Base-by-base conservation (phyloP, 768 basidiomycete genomes). In the Agaricus bisporus region DNA sequence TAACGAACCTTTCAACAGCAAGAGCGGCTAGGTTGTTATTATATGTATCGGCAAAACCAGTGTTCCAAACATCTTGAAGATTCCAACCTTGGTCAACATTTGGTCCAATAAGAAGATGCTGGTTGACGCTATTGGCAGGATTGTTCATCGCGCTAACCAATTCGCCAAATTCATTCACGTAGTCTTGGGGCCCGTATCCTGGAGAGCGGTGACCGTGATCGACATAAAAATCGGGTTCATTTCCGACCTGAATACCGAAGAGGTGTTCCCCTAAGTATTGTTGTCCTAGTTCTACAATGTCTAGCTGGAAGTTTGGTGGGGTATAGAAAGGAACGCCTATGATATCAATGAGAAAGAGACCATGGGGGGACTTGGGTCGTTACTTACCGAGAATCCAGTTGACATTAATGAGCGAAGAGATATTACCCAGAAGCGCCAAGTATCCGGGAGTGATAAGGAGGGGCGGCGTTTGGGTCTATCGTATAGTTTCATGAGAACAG, bases 271-370 rank as follows among this genome's bases (percentile, higher is more conserved):
- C 91, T 0, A 92, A 71, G 55, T 90, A 83, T n/a, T 65, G 54
- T 59, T 90, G 77, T 3, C 81, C 85, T 48, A 71, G 65, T 60
- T 84, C 79, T 5, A 79, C 84, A 42, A 88, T 82, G 11, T 64
- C 70, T 3, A 85, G 67, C 12, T 77, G 68, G 64, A 78, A 77
- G 61, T 82, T 68, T 36, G 70, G 60, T 14, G 80, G 79, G 49
- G 86, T 79, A 60, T 87, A 86, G 68, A 91, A 86, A 0, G 86
- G 86, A 9, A 88, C 68, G 29, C 73, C 81, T 46, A 68, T n/a
- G 62, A 79, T 20, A 54, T 32, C n/a, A 18, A 29, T 47, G 22
- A 46, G 26, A 11, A 25, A 7, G 7, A 20, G 26, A 11, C 41
- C 9, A 9, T 9, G 7, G 22, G 9, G 44, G 26, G 29, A 12